Evolutionary conservation across 345 rosid genomes (phyloP), one percentile per base, ranked within the genome.

Genomic region (Brassica cretica): DNA sequence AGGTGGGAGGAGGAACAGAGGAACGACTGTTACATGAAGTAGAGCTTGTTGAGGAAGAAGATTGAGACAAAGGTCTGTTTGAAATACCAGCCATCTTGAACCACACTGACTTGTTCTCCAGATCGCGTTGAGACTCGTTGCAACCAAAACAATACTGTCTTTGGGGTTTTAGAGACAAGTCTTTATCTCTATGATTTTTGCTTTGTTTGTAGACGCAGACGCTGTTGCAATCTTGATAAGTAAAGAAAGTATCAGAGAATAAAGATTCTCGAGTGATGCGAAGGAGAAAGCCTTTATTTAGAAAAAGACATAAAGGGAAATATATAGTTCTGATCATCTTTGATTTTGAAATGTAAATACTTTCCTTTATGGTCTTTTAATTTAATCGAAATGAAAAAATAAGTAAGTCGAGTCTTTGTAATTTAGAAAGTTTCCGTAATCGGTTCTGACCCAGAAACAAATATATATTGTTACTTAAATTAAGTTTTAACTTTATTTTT

Each of bases 1-100:
- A 87, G 66, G 83, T 70, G 66, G 75, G 79, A 75, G 76, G 81
- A 75, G 82, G 83, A 84, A 68, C 69, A 59, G 81, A 37, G 70
- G 71, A 46, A 12, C 27, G 51, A 65, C 41, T 58, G 60, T 30
- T 75, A 73, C 73, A 62, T 65, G 56, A 18, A 46, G 56, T 30
- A 49, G 78, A 77, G 9, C 19, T 51, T 51, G 56, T 51, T 5
- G 60, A 53, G 10, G 60, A 16, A 53, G 82, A 66, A 30, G 61
- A 76, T 51, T 51, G 19, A 39, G 68, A 53, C 37, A 58, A 8
- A 25, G 53, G 70, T 29, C 58, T 63, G 46, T 70, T 39, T 75
- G 73, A 75, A 33, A 55, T 12, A 39, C 68, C 61, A 5, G 18
- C 73, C 79, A 80, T 75, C 24, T 66, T 69, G 63, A 21, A 29